These are phyloP conservation scores for Thymus quinquecostatus DNA, from an alignment of 257 asterid genomes.

Conservation along the genomic window DNA sequence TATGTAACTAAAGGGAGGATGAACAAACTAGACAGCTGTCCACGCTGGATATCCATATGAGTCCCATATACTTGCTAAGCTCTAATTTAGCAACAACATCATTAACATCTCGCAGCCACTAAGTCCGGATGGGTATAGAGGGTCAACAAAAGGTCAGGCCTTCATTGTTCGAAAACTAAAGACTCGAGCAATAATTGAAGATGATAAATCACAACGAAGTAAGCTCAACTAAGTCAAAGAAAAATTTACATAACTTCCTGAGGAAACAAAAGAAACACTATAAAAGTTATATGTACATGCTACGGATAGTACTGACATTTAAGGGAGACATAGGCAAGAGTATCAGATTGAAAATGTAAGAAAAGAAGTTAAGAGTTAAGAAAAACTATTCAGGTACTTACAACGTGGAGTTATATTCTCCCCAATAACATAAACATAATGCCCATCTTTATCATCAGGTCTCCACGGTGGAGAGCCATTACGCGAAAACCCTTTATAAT, in stretches of 20 bases:
- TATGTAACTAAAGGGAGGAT: slow-evolving; percentile 3
- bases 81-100: background rate
- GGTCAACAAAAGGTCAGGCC: no score
- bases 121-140: background rate
- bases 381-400: slow-evolving; percentile 47
- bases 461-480: slow-evolving; percentile 89
- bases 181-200: no score
- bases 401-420: slow-evolving; percentile 90
- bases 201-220: no score
- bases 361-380: background rate
- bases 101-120: background rate
- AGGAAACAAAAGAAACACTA: no score
- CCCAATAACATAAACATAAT: slow-evolving; percentile 71
- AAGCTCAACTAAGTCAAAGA: background rate
- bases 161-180: no score
- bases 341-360: slow-evolving; percentile 20
- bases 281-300: background rate
- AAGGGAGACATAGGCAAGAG: slow-evolving; percentile 12
- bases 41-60: background rate
- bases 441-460: slow-evolving; percentile 88
- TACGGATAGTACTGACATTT: background rate
- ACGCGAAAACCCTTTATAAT: slow-evolving; percentile 68
- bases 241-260: no score
- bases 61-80: background rate
- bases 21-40: background rate